phyloP scores from a whole-genome alignment of 129 eudicot genomes.

The Flaveria trinervia region DNA sequence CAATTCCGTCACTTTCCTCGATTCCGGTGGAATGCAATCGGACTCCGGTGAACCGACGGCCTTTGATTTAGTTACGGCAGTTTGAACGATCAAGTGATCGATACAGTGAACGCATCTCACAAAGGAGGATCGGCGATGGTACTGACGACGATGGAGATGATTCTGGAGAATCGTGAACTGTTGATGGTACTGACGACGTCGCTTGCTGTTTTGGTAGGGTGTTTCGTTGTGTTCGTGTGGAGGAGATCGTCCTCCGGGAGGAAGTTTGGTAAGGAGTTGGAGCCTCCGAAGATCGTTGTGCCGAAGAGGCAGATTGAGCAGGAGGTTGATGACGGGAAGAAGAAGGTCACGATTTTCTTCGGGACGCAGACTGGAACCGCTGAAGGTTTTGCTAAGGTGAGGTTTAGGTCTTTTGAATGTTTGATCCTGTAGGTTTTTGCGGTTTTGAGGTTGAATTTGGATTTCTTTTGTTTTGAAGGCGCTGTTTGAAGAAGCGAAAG shows the following conservation, averaged over 20 bases:
- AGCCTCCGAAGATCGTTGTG: slow-evolving; percentile 43
- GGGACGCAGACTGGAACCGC: slow-evolving; percentile 99
- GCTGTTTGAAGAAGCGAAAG: slow-evolving; percentile 85
- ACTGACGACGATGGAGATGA: slow-evolving; percentile 19
- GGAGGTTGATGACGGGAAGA: slow-evolving; percentile 74
- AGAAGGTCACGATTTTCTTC: slow-evolving; percentile 75
- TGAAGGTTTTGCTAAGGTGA: slow-evolving; percentile 96
- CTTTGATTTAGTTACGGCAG: slow-evolving; percentile 59
- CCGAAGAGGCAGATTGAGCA: slow-evolving; percentile 47
- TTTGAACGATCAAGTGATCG: slow-evolving; percentile 44
- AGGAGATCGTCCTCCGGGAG: slow-evolving; percentile 58
- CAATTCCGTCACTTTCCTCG: background rate
- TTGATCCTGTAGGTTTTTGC: background rate
- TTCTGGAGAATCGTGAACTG: slow-evolving; percentile 50
- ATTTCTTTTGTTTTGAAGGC: slow-evolving; percentile 47
- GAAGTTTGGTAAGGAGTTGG: slow-evolving; percentile 39
- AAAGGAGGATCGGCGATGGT: slow-evolving; percentile 31
- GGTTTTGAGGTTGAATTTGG: background rate
- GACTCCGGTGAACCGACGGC: slow-evolving; percentile 53
- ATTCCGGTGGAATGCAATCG: slow-evolving; percentile 48
- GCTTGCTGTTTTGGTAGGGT: slow-evolving; percentile 65
- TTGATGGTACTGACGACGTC: slow-evolving; percentile 63
- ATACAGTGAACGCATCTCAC: slow-evolving; percentile 36
- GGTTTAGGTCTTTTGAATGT: background rate
- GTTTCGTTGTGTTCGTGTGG: slow-evolving; percentile 53